Evolutionary conservation across 75 land plant genomes (phyloP).

Genomic region (Sequoiadendron giganteum): DNA sequence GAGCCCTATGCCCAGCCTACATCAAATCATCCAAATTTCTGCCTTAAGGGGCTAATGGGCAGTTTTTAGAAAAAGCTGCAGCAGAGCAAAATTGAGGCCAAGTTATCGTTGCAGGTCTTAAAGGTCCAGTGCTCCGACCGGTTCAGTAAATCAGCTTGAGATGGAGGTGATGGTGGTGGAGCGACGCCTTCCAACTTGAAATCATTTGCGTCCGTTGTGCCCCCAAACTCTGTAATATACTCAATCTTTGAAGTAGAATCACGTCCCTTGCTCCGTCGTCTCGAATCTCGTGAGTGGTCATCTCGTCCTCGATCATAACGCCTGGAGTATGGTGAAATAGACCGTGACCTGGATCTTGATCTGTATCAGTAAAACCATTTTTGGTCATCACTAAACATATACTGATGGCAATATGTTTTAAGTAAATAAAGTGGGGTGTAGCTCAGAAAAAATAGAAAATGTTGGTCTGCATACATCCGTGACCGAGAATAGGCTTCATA

Average conservation of each 20-base stretch:
- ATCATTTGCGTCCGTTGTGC: conserved; percentile 43
- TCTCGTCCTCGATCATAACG: conserved; percentile 46
- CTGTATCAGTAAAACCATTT: conserved; percentile 26
- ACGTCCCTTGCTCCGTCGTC: conserved; percentile 47
- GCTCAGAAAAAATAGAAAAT: not conserved
- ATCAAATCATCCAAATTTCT: conserved; percentile 35
- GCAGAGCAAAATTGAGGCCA: conserved; percentile 68
- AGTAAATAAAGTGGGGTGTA: not conserved
- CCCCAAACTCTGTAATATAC: conserved; percentile 96
- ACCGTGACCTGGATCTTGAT: conserved; percentile 80
- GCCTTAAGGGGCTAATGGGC: conserved; percentile 33
- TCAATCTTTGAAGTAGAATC: conserved; percentile 73
- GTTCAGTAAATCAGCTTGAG: conserved; percentile 64
- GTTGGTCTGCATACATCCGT: conserved; percentile 43
- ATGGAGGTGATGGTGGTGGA: conserved; percentile 86
- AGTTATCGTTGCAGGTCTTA: conserved; percentile 81
- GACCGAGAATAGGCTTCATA: conserved; percentile 92
- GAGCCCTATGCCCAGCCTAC: conserved; percentile 30
- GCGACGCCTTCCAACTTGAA: conserved; percentile 52
- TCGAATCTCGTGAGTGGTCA: conserved; percentile 16
- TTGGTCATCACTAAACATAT: not conserved
- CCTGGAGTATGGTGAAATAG: conserved; percentile 72
- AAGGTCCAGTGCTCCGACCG: conserved; percentile 99
- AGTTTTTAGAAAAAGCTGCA: conserved; percentile 62
- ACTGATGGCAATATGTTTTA: not conserved